Base-by-base conservation (phyloP, 306 rosid species). In the Vicia villosa region DNA sequence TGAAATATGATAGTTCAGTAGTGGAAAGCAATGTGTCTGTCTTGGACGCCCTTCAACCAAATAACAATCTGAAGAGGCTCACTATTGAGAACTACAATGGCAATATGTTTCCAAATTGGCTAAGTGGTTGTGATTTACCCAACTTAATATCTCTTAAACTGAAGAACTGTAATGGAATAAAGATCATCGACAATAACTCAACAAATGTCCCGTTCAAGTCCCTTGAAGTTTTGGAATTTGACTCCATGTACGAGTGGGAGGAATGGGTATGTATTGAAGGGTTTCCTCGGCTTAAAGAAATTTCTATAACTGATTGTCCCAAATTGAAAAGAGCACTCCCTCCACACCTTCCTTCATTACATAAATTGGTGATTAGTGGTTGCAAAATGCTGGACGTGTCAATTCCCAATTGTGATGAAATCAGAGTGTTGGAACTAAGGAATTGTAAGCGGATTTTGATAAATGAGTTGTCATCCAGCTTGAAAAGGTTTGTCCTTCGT, bases 221-320 rank as follows among this genome's bases (percentile, higher is more conserved):
- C n/a, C 69, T 72, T 47, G 69, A 72, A 61, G 15, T 1, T 49
- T 61, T 61, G 63, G 24, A n/a, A 1, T 72, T 72, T n/a, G 5
- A 34, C 28, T 14, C 19, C 12, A 61, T 72, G 69, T 10, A 10
- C 15, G 20, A 20, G 19, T 72, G 77, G 77, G 62, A 61, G 17
- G 52, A 72, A 47, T 72, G 77, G 77, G n/a, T 42, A 19, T 45
- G 52, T 72, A 11, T 36, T 9, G 69, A 61, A 70, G 32, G 42
- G 21, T 21, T 59, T 8, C 9, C 38, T 30, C 30, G 11, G 21
- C 68, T 71, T 14, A 60, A 46, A 71, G 49, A 45, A 12, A 49
- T 71, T 43, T 59, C 24, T 32, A 19, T 59, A 20, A 59, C 0
- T 6, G 11, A 22, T 3, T 59, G 68, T 46, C 60, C 76, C 5